phyloP scores from a whole-genome alignment of 352 stramenopile genomes.

The Globisporangium yorkense region DNA sequence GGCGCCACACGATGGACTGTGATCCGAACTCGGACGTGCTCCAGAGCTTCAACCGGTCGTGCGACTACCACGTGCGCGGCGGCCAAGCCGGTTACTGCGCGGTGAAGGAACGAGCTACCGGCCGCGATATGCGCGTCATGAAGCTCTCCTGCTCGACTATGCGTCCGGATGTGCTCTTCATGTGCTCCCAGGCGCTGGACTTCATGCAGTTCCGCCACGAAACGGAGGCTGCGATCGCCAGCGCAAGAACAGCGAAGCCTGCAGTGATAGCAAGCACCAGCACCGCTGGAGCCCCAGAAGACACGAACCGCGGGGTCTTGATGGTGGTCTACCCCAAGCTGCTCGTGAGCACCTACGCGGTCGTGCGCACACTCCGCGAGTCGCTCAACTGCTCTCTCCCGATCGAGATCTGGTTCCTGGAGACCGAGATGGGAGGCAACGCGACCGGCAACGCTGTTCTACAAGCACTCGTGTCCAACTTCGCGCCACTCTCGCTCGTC shows the following conservation, averaged over 20 bases:
- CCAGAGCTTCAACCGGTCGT: conserved; percentile 28
- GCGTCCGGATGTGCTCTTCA: conserved; percentile 29
- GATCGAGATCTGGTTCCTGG: conserved; percentile 55
- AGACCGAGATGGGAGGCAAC: conserved; percentile 29
- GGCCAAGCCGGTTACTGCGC: conserved; percentile 44
- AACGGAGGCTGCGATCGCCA: conserved; percentile 3
- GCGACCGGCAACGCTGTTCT: conserved; percentile 16
- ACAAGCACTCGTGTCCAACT: conserved; percentile 16
- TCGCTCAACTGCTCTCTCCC: conserved; percentile 35
- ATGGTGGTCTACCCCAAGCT: conserved; percentile 57
- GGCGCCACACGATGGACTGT: conserved; percentile 47
- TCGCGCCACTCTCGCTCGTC: conserved; percentile 20
- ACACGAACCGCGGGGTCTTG: conserved; percentile 25
- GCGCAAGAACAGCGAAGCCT: neutral
- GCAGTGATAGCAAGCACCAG: neutral
- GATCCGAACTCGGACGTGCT: conserved; percentile 19
- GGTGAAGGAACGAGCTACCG: conserved; percentile 27
- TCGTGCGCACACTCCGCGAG: conserved; percentile 29
- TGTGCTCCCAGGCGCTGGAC: conserved; percentile 36
- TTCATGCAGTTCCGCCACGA: conserved; percentile 27
- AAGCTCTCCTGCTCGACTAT: conserved; percentile 28
- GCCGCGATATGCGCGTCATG: conserved; percentile 33
- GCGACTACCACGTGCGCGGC: conserved; percentile 29
- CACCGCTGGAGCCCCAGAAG: neutral
- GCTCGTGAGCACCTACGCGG: conserved; percentile 35